Base-by-base conservation (phyloP, 2,329 filamentous ascomycete species). In the Pyrenophora graminea region DNA sequence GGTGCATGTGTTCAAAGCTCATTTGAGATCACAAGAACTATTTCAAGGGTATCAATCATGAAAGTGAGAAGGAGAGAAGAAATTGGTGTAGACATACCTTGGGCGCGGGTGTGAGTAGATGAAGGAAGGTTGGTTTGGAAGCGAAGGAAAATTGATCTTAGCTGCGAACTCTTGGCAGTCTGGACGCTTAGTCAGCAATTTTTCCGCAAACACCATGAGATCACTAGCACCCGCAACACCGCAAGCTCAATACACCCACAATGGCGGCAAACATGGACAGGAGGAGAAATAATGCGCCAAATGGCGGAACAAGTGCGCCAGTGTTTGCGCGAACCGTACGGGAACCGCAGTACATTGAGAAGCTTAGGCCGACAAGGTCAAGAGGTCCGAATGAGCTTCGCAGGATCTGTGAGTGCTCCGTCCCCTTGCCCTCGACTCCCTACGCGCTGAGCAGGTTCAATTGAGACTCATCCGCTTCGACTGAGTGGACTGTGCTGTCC, bases 211-310 rank as follows among this genome's bases (percentile, higher is more conserved):
- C 41, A 25, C 46, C 37, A 53, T 51, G 49, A 61, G 48, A 51
- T 58, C 55, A 53, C 53, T 23, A 19, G 46, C 40, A 34, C 31
- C 27, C 30, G 30, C 43, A 46, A 27, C 38, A 48, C 36, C 36
- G 40, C 43, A 9, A 51, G 18, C 49, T 48, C 30, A 37, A 50
- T 34, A 42, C 44, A 56, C 46, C 45, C 36, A 51, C 31, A 48
- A 67, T 61, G 50, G 58, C 66, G 19, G 65, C 63, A 51, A 69
- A 66, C 47, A 58, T 56, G 10, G 94, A 99, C 73, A 85, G 92
- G 73, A 87, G 93, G 76, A 86, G 94, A 64, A 86, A 96, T 61
- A 97, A 97, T 75, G 91, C 91, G 4, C 94, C 94, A 6, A 80
- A 85, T 34, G 89, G 90, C 45, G 84, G 85, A 23, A 97, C 91